phyloP scores from a whole-genome alignment of 257 asterid genomes.

The Solanum megistacrolobum region DNA sequence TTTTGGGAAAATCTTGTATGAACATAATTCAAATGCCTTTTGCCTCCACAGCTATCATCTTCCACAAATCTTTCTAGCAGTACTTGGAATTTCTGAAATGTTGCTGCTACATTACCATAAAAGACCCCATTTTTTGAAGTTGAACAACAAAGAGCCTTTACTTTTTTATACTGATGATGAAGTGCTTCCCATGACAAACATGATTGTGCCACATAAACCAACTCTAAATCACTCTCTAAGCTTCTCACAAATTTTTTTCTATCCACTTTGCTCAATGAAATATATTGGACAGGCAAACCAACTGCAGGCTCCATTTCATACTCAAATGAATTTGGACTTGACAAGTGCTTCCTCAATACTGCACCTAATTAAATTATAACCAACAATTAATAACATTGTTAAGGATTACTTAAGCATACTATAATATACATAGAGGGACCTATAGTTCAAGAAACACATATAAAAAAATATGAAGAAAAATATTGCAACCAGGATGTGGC shows the following conservation, averaged over 20 bases:
- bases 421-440: not conserved
- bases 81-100: slow-evolving; percentile 35
- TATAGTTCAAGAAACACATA: not conserved
- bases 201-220: slow-evolving; percentile 45
- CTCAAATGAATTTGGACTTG: not conserved
- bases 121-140: slow-evolving; percentile 7
- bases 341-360: slow-evolving; percentile 9
- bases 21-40: slow-evolving; percentile 15
- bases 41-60: slow-evolving; percentile 21
- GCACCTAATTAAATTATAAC: slow-evolving; percentile 18
- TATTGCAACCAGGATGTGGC: not conserved
- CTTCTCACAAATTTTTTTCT: slow-evolving; percentile 27
- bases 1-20: slow-evolving; percentile 27
- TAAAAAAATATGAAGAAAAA: not conserved
- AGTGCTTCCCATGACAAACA: slow-evolving; percentile 65
- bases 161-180: slow-evolving; percentile 32
- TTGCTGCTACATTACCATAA: slow-evolving; percentile 7
- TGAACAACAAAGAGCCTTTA: slow-evolving; percentile 20
- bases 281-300: not conserved
- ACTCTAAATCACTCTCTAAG: slow-evolving; percentile 48
- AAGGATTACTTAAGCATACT: not conserved
- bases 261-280: slow-evolving; percentile 8
- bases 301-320: not conserved
- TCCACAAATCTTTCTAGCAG: slow-evolving; percentile 48
- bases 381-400: not conserved